phyloP scores from a whole-genome alignment of 331 rosid genomes.

The Quercus phellos region DNA sequence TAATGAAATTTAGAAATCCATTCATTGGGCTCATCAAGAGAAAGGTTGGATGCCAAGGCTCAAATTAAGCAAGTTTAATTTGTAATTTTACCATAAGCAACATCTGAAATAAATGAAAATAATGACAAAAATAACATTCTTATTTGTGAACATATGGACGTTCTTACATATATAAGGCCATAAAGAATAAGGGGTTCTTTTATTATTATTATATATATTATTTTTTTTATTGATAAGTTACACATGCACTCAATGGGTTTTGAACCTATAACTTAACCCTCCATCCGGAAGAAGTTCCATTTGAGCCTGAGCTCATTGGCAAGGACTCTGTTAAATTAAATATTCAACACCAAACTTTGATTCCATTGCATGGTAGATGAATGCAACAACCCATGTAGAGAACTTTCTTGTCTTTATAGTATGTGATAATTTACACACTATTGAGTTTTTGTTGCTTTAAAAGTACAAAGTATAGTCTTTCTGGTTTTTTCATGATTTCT shows the following conservation, averaged over 20 bases:
- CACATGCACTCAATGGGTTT: too few relatives aligned
- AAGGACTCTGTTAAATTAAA: too few relatives aligned
- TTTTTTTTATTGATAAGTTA: too few relatives aligned
- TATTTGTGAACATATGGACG: neutral
- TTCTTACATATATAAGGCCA: neutral
- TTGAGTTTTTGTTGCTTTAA: too few relatives aligned
- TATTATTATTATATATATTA: neutral
- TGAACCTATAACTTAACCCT: too few relatives aligned
- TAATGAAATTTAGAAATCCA: slow-evolving; percentile 3
- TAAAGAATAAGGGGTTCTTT: neutral
- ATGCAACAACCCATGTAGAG: neutral
- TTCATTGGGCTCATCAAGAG: neutral
- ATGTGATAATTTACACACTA: neutral
- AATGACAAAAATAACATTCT: neutral
- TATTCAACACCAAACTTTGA: neutral
- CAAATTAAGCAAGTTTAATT: neutral
- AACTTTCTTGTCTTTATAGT: neutral
- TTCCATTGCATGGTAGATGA: neutral
- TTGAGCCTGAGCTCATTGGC: too few relatives aligned
- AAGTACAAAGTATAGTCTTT: too few relatives aligned
- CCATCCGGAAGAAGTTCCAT: too few relatives aligned
- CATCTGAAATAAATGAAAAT: neutral
- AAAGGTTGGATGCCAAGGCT: neutral
- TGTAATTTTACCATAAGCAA: neutral
- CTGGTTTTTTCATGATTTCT: neutral